These are phyloP conservation scores for Cytospora leucostoma DNA, from an alignment of 2,329 filamentous ascomycete species.

Conservation along the genomic window DNA sequence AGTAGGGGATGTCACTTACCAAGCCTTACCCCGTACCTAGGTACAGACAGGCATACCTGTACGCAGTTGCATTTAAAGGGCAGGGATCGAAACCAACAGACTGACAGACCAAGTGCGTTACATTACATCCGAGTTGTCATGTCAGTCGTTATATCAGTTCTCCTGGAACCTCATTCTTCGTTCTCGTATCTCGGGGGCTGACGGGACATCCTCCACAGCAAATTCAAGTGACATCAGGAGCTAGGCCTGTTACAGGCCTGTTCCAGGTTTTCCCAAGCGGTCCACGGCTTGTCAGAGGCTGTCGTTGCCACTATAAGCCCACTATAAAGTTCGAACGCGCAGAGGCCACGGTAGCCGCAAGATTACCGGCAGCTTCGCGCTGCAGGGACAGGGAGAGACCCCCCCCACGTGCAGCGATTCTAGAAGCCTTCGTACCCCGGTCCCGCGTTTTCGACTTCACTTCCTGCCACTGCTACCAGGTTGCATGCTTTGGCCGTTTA, in stretches of 20 bases:
- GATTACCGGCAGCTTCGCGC: not conserved
- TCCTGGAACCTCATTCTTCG: not conserved
- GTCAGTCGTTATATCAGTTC: too few relatives aligned
- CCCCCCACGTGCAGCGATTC: not conserved
- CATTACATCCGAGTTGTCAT: not conserved
- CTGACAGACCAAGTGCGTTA: not conserved
- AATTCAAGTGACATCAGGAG: not conserved
- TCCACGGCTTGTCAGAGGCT: too few relatives aligned
- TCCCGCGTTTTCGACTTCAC: conserved; percentile 11
- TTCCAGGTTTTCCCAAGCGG: too few relatives aligned
- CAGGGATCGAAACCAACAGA: conserved; percentile 9
- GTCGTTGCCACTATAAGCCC: not conserved
- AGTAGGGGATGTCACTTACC: too few relatives aligned
- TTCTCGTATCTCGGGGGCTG: not conserved
- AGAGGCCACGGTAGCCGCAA: conserved; percentile 28
- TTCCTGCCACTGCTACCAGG: conserved; percentile 3
- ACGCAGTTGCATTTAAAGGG: conserved; percentile 10
- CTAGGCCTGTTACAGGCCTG: not conserved
- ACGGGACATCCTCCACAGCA: not conserved
- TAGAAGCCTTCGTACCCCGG: not conserved
- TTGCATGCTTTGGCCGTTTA: conserved; percentile 3
- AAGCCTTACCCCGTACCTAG: too few relatives aligned
- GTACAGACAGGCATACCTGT: too few relatives aligned
- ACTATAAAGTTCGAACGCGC: not conserved
- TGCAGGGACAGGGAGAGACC: not conserved